These are phyloP conservation scores for Ceratobasidium sp. DNA, from an alignment of 1,284 basidiomycete genomes.

Conservation along the genomic window DNA sequence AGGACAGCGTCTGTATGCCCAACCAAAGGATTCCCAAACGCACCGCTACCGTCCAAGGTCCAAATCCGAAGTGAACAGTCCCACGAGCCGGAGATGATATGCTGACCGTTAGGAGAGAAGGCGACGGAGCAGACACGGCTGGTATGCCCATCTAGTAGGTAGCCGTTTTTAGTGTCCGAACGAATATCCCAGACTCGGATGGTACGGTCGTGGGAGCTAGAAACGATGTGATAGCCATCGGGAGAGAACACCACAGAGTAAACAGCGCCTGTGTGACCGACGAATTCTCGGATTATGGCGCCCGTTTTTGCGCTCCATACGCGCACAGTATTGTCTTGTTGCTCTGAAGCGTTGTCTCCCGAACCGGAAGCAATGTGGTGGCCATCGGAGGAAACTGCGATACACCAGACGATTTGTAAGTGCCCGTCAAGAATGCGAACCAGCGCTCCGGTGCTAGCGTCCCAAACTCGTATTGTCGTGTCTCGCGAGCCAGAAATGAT, in stretches of 20 bases:
- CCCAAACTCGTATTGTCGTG: constrained; percentile 18
- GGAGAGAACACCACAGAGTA: not conserved
- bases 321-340: constrained; percentile 5
- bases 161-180: not conserved
- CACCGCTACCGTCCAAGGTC: not conserved
- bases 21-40: constrained; percentile 3
- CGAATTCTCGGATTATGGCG: not conserved
- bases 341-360: not conserved
- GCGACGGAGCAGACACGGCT: constrained; percentile 22
- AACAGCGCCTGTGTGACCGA: not conserved
- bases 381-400: constrained; percentile 11
- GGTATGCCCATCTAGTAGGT: not conserved
- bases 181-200: constrained; percentile 37
- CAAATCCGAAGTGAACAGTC: not conserved
- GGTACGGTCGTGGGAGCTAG: constrained; percentile 25
- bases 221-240: constrained; percentile 30
- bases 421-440: not conserved
- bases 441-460: not conserved
- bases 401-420: not conserved
- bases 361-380: constrained; percentile 3
- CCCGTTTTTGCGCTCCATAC: not conserved
- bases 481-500: constrained; percentile 5
- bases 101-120: constrained; percentile 31
- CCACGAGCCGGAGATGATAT: not conserved
- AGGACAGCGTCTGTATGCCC: constrained; percentile 3